Percentiles rank a stretch among this genome's conserved stretches.
These are phyloP conservation scores for Lanmaoa pseudosensibilis DNA, from an alignment of 768 basidiomycete species.

Conservation along the genomic window DNA sequence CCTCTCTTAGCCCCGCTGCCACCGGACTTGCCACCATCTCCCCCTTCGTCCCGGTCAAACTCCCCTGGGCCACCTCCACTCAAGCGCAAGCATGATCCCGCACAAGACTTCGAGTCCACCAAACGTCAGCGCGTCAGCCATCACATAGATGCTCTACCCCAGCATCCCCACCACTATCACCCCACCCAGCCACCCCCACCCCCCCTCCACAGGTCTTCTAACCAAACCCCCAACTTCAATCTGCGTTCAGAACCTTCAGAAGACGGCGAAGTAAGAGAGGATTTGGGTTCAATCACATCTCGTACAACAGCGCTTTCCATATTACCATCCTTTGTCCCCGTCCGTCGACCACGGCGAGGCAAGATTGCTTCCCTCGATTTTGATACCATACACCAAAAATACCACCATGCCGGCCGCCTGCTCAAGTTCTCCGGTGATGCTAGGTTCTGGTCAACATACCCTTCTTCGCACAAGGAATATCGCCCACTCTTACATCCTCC, in stretches of 20 bases:
- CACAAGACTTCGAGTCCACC: slow-evolving; percentile 26
- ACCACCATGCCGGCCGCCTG: slow-evolving; percentile 64
- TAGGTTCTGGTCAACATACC: slow-evolving; percentile 73
- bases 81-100: slow-evolving; percentile 41
- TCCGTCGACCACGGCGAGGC: slow-evolving; percentile 68
- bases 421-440: slow-evolving; percentile 86
- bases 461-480: slow-evolving; percentile 62
- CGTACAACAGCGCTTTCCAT: slow-evolving; percentile 31
- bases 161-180: slow-evolving; percentile 32
- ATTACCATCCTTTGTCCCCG: slow-evolving; percentile 47
- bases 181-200: slow-evolving; percentile 25
- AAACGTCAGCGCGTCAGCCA: slow-evolving; percentile 35
- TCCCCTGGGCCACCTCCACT: slow-evolving; percentile 37
- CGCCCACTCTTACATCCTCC: slow-evolving; percentile 64
- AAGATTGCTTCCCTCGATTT: slow-evolving; percentile 47
- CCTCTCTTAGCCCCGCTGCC: slow-evolving; percentile 42
- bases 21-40: slow-evolving; percentile 45
- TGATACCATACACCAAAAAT: slow-evolving; percentile 66
- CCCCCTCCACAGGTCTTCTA: slow-evolving; percentile 22
- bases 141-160: slow-evolving; percentile 27
- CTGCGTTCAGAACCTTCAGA: slow-evolving; percentile 44
- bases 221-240: slow-evolving; percentile 22
- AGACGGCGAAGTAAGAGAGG: slow-evolving; percentile 49
- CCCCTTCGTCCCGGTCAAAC: slow-evolving; percentile 44
- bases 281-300: slow-evolving; percentile 24